These are phyloP conservation scores for Ampelocalamus luodianensis DNA, from an alignment of 176 grass and related monocot species.

Conservation along the genomic window DNA sequence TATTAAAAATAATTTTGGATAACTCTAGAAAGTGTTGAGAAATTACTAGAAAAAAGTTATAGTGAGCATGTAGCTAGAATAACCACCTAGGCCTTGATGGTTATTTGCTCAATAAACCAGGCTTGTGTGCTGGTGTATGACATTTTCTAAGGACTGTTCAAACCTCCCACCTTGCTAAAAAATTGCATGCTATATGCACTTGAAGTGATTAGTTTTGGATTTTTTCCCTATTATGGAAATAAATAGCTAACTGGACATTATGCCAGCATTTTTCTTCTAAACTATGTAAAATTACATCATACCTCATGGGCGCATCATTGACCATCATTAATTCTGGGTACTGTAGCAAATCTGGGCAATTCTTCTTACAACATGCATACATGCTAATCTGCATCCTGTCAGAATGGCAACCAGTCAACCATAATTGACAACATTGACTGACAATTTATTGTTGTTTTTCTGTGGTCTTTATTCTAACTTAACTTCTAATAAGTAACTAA, in stretches of 20 bases:
- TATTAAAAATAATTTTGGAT: not conserved
- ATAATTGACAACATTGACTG: not conserved
- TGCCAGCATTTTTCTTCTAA: not conserved
- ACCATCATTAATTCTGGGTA: not conserved
- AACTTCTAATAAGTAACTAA: constrained; percentile 3
- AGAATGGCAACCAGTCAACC: not conserved
- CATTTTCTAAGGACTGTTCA: not conserved
- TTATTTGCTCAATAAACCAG: not conserved
- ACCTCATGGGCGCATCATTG: not conserved
- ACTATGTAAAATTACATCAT: not conserved
- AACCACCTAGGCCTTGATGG: not conserved
- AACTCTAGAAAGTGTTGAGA: not conserved
- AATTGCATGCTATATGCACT: not conserved
- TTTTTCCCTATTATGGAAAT: not conserved
- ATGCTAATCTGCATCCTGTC: not conserved
- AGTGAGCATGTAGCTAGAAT: constrained; percentile 15
- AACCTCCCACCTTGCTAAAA: constrained; percentile 2
- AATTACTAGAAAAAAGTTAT: constrained; percentile 16
- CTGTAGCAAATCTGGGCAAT: not conserved
- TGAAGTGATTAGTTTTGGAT: constrained; percentile 19
- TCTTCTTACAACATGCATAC: not conserved
- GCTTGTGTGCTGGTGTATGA: not conserved
- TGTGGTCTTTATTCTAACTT: constrained; percentile 17
- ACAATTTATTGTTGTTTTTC: not conserved
- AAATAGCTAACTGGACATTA: constrained; percentile 15